Conservation (phyloP, 106 monocot species). For the Acanthochlamys bracteata region DNA sequence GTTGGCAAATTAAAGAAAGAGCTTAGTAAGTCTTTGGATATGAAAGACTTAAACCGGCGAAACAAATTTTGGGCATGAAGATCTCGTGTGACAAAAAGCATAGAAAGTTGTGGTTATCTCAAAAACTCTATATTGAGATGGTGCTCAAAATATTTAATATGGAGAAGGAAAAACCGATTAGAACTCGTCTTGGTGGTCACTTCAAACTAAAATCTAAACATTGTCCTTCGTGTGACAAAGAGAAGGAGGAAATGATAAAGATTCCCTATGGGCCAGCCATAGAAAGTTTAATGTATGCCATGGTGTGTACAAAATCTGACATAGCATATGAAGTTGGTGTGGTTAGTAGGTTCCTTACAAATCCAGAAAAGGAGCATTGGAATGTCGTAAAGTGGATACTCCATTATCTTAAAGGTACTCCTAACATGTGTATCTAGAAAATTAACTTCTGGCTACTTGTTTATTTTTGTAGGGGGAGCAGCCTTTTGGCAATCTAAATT, state of each 20-base stretch:
- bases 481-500: background rate
- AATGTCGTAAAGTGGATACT: background rate
- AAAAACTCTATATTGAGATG: background rate
- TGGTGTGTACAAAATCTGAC: background rate
- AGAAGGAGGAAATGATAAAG: background rate
- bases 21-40: background rate
- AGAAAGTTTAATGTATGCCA: background rate
- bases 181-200: background rate
- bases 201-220: background rate
- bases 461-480: constrained; percentile 3
- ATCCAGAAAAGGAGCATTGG: background rate
- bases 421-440: background rate
- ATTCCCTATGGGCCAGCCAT: background rate
- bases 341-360: background rate
- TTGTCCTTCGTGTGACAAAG: background rate
- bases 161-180: background rate
- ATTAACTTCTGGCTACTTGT: background rate
- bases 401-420: background rate
- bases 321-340: background rate
- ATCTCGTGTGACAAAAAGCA: background rate
- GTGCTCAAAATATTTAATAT: background rate
- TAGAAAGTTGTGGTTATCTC: background rate
- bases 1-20: background rate
- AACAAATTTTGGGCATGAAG: background rate
- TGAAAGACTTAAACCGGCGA: background rate